Percentiles rank a stretch among this genome's conserved stretches.
phyloP scores from a whole-genome alignment of 1,284 basidiomycete genomes.

The Neolentinus lepideus region DNA sequence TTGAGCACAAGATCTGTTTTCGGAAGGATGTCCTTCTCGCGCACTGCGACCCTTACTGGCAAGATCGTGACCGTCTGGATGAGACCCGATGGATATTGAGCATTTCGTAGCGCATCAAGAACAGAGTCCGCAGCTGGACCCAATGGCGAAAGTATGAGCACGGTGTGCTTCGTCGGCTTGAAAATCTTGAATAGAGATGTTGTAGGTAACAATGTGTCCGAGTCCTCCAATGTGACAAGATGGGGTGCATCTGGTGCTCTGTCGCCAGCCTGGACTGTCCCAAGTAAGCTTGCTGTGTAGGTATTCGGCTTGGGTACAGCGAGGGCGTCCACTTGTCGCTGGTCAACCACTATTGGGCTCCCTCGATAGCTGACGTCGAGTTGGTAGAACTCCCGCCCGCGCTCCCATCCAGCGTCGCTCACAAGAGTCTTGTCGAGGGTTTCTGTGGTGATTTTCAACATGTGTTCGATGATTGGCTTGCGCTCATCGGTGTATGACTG shows the following conservation, averaged over 20 bases:
- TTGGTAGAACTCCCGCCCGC: slow-evolving; percentile 8
- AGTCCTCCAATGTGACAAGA: slow-evolving; percentile 1
- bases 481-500: slow-evolving; percentile 17
- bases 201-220: too few species aligned
- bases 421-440: slow-evolving; percentile 5
- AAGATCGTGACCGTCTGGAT: neutral
- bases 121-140: neutral
- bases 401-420: slow-evolving; percentile 1
- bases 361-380: slow-evolving; percentile 15
- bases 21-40: neutral
- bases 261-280: slow-evolving; percentile 9
- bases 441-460: slow-evolving; percentile 12
- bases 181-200: slow-evolving; percentile 6
- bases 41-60: neutral
- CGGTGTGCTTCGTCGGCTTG: slow-evolving; percentile 5
- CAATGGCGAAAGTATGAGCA: slow-evolving; percentile 5
- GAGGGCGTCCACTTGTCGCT: neutral
- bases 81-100: neutral
- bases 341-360: slow-evolving; percentile 14
- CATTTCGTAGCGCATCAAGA: neutral
- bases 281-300: neutral
- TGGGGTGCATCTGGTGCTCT: slow-evolving; percentile 14
- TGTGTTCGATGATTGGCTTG: slow-evolving; percentile 17
- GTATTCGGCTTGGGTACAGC: neutral
- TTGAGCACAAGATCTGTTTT: neutral